Evolutionary conservation across 1,139 yeast genomes (phyloP).

Genomic region (Pneumocystis wakefieldiae): DNA sequence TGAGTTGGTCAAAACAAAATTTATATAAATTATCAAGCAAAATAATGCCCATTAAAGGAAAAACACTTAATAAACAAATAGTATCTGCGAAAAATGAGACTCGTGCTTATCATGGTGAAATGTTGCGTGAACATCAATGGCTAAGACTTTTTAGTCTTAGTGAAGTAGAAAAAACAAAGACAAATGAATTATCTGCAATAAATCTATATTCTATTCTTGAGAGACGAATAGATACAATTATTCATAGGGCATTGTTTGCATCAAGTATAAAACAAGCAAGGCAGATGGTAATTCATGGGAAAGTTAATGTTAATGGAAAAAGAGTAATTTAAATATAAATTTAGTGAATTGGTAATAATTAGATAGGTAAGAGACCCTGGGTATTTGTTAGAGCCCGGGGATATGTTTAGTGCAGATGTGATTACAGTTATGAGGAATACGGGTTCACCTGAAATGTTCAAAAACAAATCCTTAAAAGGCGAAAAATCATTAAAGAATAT

Average conservation of each 20-base stretch:
- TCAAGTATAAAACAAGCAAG: slow-evolving; percentile 89
- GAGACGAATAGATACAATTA: slow-evolving; percentile 73
- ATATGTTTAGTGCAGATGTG: slow-evolving; percentile 71
- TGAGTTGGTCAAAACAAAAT: slow-evolving; percentile 86
- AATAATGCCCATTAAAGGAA: slow-evolving; percentile 38
- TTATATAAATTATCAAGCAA: slow-evolving; percentile 73
- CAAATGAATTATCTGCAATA: slow-evolving; percentile 56
- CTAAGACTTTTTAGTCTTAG: slow-evolving; percentile 38
- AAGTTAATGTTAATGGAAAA: slow-evolving; percentile 72
- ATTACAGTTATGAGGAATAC: slow-evolving; percentile 58
- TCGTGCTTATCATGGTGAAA: slow-evolving; percentile 92
- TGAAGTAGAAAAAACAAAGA: slow-evolving; percentile 12
- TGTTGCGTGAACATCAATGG: slow-evolving; percentile 44
- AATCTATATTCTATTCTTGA: slow-evolving; percentile 85
- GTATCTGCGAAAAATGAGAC: slow-evolving; percentile 87
- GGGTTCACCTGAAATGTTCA: slow-evolving; percentile 9
- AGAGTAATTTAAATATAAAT: slow-evolving; percentile 15
- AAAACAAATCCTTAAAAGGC: background rate
- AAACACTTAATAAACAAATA: slow-evolving; percentile 72
- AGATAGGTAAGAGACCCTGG: slow-evolving; percentile 55
- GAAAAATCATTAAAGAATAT: background rate
- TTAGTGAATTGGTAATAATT: slow-evolving; percentile 5
- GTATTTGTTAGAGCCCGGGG: slow-evolving; percentile 67
- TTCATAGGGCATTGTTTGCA: slow-evolving; percentile 87
- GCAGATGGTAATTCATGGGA: slow-evolving; percentile 67